A percentile compares a stretch with the other conserved stretches of the same genome.
These are phyloP conservation scores for Pythium myriotylum DNA, from an alignment of 352 stramenopile genomes.

Conservation along the genomic window DNA sequence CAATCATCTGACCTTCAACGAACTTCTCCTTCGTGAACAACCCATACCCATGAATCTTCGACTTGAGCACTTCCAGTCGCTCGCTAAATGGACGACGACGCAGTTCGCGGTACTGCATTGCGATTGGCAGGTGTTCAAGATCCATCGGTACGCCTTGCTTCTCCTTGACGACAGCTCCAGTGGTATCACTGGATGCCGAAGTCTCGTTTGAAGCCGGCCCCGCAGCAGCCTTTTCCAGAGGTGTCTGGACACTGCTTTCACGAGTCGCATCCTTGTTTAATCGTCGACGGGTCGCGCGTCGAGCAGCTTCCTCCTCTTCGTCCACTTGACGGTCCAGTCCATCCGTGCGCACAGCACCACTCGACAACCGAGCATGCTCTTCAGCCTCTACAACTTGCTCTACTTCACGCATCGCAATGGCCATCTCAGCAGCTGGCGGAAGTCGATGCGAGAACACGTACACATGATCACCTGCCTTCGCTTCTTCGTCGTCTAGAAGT, in stretches of 20 bases:
- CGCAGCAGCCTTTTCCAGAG: conserved; percentile 21
- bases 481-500: conserved; percentile 14
- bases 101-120: conserved; percentile 92
- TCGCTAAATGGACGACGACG: conserved; percentile 90
- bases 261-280: conserved; percentile 59
- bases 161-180: conserved; percentile 23
- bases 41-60: conserved; percentile 96
- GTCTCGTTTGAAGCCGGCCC: conserved; percentile 3
- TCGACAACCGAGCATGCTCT: conserved; percentile 83
- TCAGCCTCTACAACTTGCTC: conserved; percentile 81
- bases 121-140: conserved; percentile 79
- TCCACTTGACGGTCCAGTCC: conserved; percentile 64
- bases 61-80: conserved; percentile 91
- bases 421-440: conserved; percentile 71
- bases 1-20: conserved; percentile 94
- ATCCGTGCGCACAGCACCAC: conserved; percentile 86
- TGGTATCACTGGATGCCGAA: conserved; percentile 1
- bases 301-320: conserved; percentile 37
- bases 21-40: conserved; percentile 94
- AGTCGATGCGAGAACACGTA: conserved; percentile 90
- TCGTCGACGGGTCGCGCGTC: conserved; percentile 27
- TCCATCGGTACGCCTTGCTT: conserved; percentile 62
- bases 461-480: conserved; percentile 35
- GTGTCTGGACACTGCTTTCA: conserved; percentile 35
- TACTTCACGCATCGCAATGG: conserved; percentile 77